phyloP scores from a whole-genome alignment of 331 rosid species.

The Spiraea crenata region DNA sequence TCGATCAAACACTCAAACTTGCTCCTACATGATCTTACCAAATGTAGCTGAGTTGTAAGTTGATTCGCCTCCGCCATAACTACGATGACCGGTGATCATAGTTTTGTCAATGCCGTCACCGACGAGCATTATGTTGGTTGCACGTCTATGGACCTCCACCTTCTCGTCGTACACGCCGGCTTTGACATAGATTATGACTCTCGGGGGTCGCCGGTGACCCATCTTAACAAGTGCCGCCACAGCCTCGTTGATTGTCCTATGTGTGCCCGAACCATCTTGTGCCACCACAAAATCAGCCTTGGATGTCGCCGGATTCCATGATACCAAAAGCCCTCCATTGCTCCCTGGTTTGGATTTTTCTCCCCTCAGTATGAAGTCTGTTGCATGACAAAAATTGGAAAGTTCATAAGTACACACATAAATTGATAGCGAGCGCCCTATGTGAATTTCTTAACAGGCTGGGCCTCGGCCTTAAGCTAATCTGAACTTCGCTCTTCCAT shows the following conservation, averaged over 20 bases:
- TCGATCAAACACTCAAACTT: background rate
- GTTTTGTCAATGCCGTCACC: constrained; percentile 53
- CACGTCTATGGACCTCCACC: constrained; percentile 30
- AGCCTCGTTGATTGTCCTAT: constrained; percentile 30
- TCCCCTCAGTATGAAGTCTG: background rate
- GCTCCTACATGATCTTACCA: constrained; percentile 26
- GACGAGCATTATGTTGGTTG: constrained; percentile 42
- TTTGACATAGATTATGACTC: constrained; percentile 38
- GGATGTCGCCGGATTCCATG: constrained; percentile 36
- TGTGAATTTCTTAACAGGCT: too few species aligned
- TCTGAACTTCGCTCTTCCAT: too few species aligned
- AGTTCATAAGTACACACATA: background rate
- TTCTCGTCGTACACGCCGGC: constrained; percentile 36
- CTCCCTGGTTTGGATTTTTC: constrained; percentile 2
- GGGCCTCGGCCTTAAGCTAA: too few species aligned
- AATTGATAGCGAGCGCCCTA: background rate
- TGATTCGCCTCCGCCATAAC: constrained; percentile 30
- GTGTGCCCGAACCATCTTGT: constrained; percentile 42
- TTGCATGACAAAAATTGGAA: background rate
- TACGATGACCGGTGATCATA: constrained; percentile 28
- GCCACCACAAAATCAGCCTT: constrained; percentile 41
- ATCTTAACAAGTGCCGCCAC: constrained; percentile 27
- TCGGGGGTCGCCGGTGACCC: constrained; percentile 14
- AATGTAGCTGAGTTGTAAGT: constrained; percentile 45
- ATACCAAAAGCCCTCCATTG: constrained; percentile 25